These are phyloP conservation scores for Nothophytophthora sp. DNA, from an alignment of 352 stramenopile species.

Conservation along the genomic window DNA sequence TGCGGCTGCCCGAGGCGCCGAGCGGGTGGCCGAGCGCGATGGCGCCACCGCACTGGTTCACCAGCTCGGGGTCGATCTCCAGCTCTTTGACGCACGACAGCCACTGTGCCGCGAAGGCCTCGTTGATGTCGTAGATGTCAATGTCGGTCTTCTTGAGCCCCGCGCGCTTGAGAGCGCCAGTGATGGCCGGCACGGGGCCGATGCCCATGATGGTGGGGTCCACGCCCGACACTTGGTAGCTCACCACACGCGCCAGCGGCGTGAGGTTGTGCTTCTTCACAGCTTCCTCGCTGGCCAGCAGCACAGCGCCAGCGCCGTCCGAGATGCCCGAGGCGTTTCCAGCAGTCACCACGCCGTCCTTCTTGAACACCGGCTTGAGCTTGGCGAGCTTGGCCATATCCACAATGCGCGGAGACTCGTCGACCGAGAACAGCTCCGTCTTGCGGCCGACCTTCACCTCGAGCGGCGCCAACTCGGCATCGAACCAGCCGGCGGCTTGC, in stretches of 20 bases:
- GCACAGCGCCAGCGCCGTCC: conserved; percentile 94
- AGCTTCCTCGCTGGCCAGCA: conserved; percentile 94
- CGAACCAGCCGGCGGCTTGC: conserved; percentile 91
- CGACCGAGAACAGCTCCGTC: conserved; percentile 78
- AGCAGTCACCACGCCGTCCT: conserved; percentile 96
- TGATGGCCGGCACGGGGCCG: conserved; percentile 95
- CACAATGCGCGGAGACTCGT: conserved; percentile 83
- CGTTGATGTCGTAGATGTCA: conserved; percentile 99
- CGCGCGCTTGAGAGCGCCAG: conserved; percentile 87
- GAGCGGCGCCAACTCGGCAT: conserved; percentile 93
- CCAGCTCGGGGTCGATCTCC: conserved; percentile 93
- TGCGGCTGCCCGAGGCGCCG: conserved; percentile 93
- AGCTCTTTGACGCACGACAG: conserved; percentile 96
- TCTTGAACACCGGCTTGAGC: conserved; percentile 97
- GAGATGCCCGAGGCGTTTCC: conserved; percentile 97
- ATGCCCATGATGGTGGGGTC: conserved; percentile 98
- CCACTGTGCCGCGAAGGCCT: conserved; percentile 98
- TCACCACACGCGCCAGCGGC: conserved; percentile 93
- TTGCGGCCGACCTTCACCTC: conserved; percentile 92
- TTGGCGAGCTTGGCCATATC: conserved; percentile 88
- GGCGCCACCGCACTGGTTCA: conserved; percentile 95
- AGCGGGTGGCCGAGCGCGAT: conserved; percentile 98
- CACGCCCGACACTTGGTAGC: conserved; percentile 93
- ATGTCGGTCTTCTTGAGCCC: conserved; percentile 93
- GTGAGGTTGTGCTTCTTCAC: conserved; percentile 93